Evolutionary conservation across 139 green algal genomes (phyloP), one percentile per base, ranked within the genome.

Genomic region (Dunaliella primolecta): DNA sequence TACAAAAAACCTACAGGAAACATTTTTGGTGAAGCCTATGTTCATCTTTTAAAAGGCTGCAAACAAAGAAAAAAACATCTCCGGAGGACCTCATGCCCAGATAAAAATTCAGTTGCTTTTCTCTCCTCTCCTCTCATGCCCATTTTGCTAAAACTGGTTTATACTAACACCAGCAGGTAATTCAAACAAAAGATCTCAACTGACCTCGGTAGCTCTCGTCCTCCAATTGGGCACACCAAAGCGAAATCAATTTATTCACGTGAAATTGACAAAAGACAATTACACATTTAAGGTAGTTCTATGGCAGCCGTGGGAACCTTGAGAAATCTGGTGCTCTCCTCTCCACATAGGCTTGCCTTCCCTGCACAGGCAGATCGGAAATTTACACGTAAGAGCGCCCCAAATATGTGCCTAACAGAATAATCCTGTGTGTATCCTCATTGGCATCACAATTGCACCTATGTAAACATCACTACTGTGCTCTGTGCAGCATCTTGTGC

Each of bases 241-340:
- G 46, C 7, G 46, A 15, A 15, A 64, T 64, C 46, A 64, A 15
- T 15, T 64, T 15, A 64, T 64, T 7, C 7, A 15, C 7, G 46
- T 7, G 46, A 64, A 64, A 15, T 64, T 25, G 46, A 15, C 46
- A 64, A 64, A 15, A 64, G 15, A 15, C 46, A 64, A 64, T 7
- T 7, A 64, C 46, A 64, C 46, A 15, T 15, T 64, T 25, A 64
- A 15, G 46, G n/a, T n/a, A n/a, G n/a, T n/a, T n/a, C 32, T 75
- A 98, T 0, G 97, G 97, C 57, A 97, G 88, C 2, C 96, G 87
- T 46, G 87, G 91, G 88, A 99, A 99, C 81, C 93, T 93, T 33
- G 84, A 92, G 79, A 98, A 99, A 92, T 99, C 92, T 1, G 97
- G 97, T 1, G 85, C 32, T 24, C 97, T 90, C 87, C 95, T 96